phyloP scores from a whole-genome alignment of 768 basidiomycete species.

The Amanita pseudoporphyria region DNA sequence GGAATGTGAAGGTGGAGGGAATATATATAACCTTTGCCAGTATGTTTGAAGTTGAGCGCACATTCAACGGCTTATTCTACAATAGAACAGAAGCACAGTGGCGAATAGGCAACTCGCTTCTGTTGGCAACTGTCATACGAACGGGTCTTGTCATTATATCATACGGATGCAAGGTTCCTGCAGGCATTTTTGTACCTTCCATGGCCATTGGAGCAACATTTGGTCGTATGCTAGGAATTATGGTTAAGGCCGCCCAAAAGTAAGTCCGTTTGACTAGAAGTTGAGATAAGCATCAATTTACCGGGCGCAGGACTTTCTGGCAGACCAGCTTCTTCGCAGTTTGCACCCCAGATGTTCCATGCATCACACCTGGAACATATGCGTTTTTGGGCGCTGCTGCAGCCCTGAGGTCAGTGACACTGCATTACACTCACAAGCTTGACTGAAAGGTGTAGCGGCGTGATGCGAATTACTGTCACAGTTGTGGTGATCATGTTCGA shows the following conservation, averaged over 20 bases:
- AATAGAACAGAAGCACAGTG: slow-evolving; percentile 81
- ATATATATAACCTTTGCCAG: slow-evolving; percentile 88
- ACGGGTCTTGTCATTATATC: slow-evolving; percentile 82
- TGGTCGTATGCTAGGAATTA: slow-evolving; percentile 93
- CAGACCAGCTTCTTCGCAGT: slow-evolving; percentile 81
- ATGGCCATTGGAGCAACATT: slow-evolving; percentile 99
- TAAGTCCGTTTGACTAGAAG: slow-evolving; percentile 20
- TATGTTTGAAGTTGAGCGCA: slow-evolving; percentile 29
- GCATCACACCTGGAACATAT: slow-evolving; percentile 98
- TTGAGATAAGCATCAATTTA: not conserved
- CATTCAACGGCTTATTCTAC: not conserved
- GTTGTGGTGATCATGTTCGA: slow-evolving; percentile 99
- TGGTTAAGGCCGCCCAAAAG: slow-evolving; percentile 90
- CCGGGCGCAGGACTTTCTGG: slow-evolving; percentile 60
- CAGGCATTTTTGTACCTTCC: slow-evolving; percentile 96
- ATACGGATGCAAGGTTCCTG: slow-evolving; percentile 95
- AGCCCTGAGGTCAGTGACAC: slow-evolving; percentile 59
- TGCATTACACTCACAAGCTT: not conserved
- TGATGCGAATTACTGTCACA: slow-evolving; percentile 95
- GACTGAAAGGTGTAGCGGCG: slow-evolving; percentile 46
- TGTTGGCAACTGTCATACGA: slow-evolving; percentile 86
- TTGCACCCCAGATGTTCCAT: slow-evolving; percentile 87
- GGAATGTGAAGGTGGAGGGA: slow-evolving; percentile 93
- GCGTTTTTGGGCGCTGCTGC: slow-evolving; percentile 97
- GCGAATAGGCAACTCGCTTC: slow-evolving; percentile 87